These are phyloP conservation scores for Didymella keratinophila DNA, from an alignment of 2,329 filamentous ascomycete genomes.

Conservation along the genomic window DNA sequence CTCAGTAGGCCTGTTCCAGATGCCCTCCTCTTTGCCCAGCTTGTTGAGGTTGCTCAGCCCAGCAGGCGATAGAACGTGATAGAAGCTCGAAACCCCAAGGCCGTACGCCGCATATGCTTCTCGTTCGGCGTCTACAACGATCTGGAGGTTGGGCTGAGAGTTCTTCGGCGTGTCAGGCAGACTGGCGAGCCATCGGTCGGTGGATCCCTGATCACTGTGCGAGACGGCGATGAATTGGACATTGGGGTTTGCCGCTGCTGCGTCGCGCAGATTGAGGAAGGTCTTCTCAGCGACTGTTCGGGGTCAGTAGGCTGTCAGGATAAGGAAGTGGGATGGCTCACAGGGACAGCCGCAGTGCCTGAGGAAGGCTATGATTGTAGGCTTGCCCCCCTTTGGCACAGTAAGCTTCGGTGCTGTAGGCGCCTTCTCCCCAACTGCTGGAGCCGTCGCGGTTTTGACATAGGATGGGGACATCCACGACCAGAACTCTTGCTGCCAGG, in stretches of 20 bases:
- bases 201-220: slow-evolving; percentile 44
- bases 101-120: slow-evolving; percentile 72
- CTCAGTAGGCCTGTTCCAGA: slow-evolving; percentile 71
- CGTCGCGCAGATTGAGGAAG: slow-evolving; percentile 51
- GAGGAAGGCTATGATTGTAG: slow-evolving; percentile 71
- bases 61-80: slow-evolving; percentile 68
- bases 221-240: slow-evolving; percentile 48
- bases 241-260: slow-evolving; percentile 36
- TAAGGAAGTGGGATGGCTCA: slow-evolving; percentile 49
- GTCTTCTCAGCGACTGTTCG: slow-evolving; percentile 71
- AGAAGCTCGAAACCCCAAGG: slow-evolving; percentile 66
- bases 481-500: slow-evolving; percentile 51
- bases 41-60: slow-evolving; percentile 66
- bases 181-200: slow-evolving; percentile 44
- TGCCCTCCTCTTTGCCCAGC: slow-evolving; percentile 68
- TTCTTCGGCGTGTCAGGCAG: slow-evolving; percentile 34
- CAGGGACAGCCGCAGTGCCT: slow-evolving; percentile 79
- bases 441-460: slow-evolving; percentile 51
- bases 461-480: slow-evolving; percentile 53
- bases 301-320: slow-evolving; percentile 4
- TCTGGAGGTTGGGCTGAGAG: slow-evolving; percentile 61
- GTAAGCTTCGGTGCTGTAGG: slow-evolving; percentile 62
- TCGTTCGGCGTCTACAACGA: slow-evolving; percentile 68
- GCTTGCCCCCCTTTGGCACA: slow-evolving; percentile 62
- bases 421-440: slow-evolving; percentile 63